A percentile compares a stretch with the other conserved stretches of the same genome.
phyloP scores from a whole-genome alignment of 1,139 yeast species.

The Hyphopichia fennica region DNA sequence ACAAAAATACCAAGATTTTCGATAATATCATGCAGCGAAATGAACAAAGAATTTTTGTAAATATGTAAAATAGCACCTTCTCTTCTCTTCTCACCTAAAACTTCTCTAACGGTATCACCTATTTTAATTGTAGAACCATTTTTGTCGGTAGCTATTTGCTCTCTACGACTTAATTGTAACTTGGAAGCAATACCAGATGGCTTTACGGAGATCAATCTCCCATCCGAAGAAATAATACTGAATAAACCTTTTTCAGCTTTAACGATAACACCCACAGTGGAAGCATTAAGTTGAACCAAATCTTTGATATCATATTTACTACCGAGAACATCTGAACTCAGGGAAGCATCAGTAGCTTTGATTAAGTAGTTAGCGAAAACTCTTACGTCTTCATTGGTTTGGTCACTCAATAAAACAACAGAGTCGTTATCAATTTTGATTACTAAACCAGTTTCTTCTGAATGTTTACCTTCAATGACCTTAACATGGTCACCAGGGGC shows the following conservation, averaged over 20 bases:
- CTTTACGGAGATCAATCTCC: conserved; percentile 67
- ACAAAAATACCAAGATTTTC: conserved; percentile 95
- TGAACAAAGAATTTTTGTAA: conserved; percentile 74
- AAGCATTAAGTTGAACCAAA: conserved; percentile 83
- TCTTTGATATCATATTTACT: conserved; percentile 87
- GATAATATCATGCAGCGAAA: conserved; percentile 72
- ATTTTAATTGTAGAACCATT: conserved; percentile 81
- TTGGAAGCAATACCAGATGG: conserved; percentile 83
- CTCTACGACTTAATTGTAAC: conserved; percentile 60
- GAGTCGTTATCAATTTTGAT: conserved; percentile 80
- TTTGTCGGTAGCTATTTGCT: conserved; percentile 83
- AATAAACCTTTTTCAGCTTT: conserved; percentile 87
- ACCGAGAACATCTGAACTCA: conserved; percentile 33
- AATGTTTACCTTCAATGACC: conserved; percentile 86
- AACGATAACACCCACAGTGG: conserved; percentile 85
- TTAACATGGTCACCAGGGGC: conserved; percentile 94
- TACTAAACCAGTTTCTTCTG: conserved; percentile 93
- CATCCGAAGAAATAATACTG: conserved; percentile 81
- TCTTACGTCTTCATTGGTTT: conserved; percentile 81
- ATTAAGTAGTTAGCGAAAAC: conserved; percentile 89
- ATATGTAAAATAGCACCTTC: conserved; percentile 89
- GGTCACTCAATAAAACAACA: conserved; percentile 87
- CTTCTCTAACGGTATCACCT: conserved; percentile 90
- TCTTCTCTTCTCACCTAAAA: conserved; percentile 59
- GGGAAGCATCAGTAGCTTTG: conserved; percentile 73